phyloP scores from a whole-genome alignment of 106 monocot genomes.

The Dioscorea zingiberensis region DNA sequence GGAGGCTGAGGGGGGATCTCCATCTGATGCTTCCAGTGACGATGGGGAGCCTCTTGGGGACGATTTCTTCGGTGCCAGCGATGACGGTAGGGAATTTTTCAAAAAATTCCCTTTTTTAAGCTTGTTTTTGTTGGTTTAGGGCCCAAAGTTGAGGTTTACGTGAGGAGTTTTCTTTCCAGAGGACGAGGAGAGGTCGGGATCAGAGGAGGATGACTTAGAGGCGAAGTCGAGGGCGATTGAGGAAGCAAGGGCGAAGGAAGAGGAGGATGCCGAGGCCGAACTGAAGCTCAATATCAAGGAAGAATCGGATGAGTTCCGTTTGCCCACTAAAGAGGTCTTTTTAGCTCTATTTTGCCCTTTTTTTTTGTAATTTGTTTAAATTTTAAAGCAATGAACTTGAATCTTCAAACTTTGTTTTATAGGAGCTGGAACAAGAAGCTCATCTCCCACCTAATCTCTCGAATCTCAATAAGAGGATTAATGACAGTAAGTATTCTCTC shows the following conservation, averaged over 20 bases:
- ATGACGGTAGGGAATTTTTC: slow-evolving; percentile 22
- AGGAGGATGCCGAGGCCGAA: slow-evolving; percentile 65
- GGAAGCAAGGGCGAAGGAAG: slow-evolving; percentile 41
- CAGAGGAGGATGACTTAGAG: slow-evolving; percentile 71
- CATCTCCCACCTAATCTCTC: slow-evolving; percentile 59
- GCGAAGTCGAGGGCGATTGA: slow-evolving; percentile 67
- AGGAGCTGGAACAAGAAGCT: slow-evolving; percentile 87
- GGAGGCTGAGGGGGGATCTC: slow-evolving; percentile 4
- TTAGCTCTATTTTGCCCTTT: not conserved
- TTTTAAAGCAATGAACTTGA: not conserved
- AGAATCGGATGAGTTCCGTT: slow-evolving; percentile 81
- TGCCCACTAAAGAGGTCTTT: slow-evolving; percentile 80
- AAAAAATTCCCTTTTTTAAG: not conserved
- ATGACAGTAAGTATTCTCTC: slow-evolving; percentile 53
- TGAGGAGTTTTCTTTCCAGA: slow-evolving; percentile 23
- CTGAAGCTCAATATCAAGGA: slow-evolving; percentile 68
- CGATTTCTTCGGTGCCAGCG: slow-evolving; percentile 63
- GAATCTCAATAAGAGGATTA: slow-evolving; percentile 63
- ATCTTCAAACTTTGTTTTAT: not conserved
- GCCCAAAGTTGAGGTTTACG: not conserved
- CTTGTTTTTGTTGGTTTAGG: not conserved
- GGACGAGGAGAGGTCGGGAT: slow-evolving; percentile 34
- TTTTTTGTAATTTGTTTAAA: not conserved
- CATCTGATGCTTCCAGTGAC: slow-evolving; percentile 24
- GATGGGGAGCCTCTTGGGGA: slow-evolving; percentile 71